Evolutionary conservation across 805 yeast genomes (phyloP).

Genomic region (Komagataella mondaviorum): DNA sequence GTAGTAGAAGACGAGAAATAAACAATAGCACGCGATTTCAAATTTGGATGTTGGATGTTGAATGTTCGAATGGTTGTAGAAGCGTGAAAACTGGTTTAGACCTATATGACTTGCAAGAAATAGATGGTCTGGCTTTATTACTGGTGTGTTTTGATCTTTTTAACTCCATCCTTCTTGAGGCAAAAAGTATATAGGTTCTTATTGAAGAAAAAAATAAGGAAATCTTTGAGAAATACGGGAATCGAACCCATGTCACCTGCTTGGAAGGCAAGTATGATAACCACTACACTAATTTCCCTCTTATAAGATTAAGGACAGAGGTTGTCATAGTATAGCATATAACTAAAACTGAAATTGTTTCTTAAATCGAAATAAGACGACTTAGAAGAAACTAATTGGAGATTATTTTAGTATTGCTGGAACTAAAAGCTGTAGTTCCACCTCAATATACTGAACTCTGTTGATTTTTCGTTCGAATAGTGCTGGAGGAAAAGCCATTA

Average conservation of each 20-base stretch:
- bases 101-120: no score
- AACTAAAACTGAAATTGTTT: no score
- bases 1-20: neutral
- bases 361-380: no score
- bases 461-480: no score
- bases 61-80: no score
- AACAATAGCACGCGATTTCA: neutral
- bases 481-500: no score
- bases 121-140: no score
- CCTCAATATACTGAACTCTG: no score
- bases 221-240: conserved; percentile 66
- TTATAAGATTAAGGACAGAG: neutral
- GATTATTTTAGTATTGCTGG: no score
- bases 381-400: no score
- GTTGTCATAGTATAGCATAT: neutral
- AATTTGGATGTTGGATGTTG: neutral
- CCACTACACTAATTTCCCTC: conserved; percentile 86
- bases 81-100: neutral
- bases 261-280: conserved; percentile 88
- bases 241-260: conserved; percentile 92
- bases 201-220: conserved; percentile 16
- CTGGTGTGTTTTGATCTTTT: neutral
- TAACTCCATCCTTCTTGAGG: neutral
- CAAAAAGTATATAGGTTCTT: neutral
- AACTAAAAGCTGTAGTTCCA: no score